Evolutionary conservation across 495 filamentous ascomycete species (phyloP), one percentile per base, ranked within the genome.

Genomic region (Pseudevernia furfuracea): DNA sequence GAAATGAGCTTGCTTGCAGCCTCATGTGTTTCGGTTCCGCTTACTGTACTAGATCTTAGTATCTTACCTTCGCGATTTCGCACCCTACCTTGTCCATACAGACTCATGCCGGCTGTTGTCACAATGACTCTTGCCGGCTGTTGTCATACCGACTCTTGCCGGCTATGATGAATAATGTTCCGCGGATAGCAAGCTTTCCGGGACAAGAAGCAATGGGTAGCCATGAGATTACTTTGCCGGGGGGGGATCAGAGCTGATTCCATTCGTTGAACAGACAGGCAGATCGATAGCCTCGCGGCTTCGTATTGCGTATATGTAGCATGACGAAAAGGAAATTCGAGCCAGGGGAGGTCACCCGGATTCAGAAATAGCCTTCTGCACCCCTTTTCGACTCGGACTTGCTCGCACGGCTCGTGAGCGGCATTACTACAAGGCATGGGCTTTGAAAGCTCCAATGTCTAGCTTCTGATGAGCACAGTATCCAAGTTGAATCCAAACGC

Each of bases 291-390:
- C 28, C 52, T 55, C 30, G 52, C 52, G 28, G 30, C 30, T 32
- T 34, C 19, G 52, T 19, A 34, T 34, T 55, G 52, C 52, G 52
- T 32, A 21, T 10, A 55, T 55, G 52, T 55, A 55, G 15, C 52
- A 55, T 34, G 30, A 55, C 52, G 52, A 55, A 55, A 55, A 55
- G 28, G 30, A 36, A 21, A 34, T 55, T 55, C 15, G 30, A 30
- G 30, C 52, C 52, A 55, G 52, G 30, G 28, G 52, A 34, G 52
- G 52, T 55, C 30, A 6, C 52, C 28, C 52, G 30, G 0, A 32
- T 55, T 34, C 14, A 55, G 52, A 34, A 32, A 21, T 21, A 32
- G 34, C 5, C 17, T 55, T 17, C 28, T 55, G 52, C 52, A 55
- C 30, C 30, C 30, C 15, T 55, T 55, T 55, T 34, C 28, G 30